A percentile compares a stretch with the other conserved stretches of the same genome.
These are phyloP conservation scores for Hymenoscyphus infarciens DNA, from an alignment of 2,329 filamentous ascomycete species.

Conservation along the genomic window DNA sequence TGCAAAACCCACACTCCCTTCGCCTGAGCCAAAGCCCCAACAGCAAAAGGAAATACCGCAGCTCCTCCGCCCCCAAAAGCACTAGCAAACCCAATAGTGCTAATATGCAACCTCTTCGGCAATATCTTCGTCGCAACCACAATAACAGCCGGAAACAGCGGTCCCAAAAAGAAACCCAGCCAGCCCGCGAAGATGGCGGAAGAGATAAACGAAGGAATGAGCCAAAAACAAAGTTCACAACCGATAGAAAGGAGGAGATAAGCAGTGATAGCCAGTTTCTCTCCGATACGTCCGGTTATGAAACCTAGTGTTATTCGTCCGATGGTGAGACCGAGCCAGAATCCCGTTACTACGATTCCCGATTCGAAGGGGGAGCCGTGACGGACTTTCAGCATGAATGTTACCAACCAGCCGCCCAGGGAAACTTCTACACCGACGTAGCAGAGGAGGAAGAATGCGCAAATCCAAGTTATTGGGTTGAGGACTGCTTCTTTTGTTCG, in stretches of 20 bases:
- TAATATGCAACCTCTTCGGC: slow-evolving; percentile 69
- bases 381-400: slow-evolving; percentile 70
- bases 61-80: slow-evolving; percentile 71
- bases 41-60: slow-evolving; percentile 61
- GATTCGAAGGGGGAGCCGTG: slow-evolving; percentile 65
- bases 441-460: slow-evolving; percentile 68
- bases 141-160: slow-evolving; percentile 72
- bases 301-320: slow-evolving; percentile 74
- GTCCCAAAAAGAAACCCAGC: slow-evolving; percentile 77
- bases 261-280: slow-evolving; percentile 60
- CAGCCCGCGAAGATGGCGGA: slow-evolving; percentile 68
- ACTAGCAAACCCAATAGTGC: slow-evolving; percentile 74
- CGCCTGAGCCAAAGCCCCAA: slow-evolving; percentile 62
- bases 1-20: slow-evolving; percentile 56
- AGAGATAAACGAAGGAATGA: slow-evolving; percentile 72
- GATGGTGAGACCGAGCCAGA: slow-evolving; percentile 79
- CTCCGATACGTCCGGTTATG: slow-evolving; percentile 69
- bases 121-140: slow-evolving; percentile 72
- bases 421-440: slow-evolving; percentile 78
- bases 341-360: slow-evolving; percentile 74
- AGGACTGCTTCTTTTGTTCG: slow-evolving; percentile 34
- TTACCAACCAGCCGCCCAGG: slow-evolving; percentile 75
- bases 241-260: slow-evolving; percentile 64
- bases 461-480: slow-evolving; percentile 64
- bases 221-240: slow-evolving; percentile 73